A percentile compares a stretch with the other conserved stretches of the same genome.
Evolutionary conservation across 768 basidiomycete species (phyloP).

Genomic region (Fibroporia radiculosa): DNA sequence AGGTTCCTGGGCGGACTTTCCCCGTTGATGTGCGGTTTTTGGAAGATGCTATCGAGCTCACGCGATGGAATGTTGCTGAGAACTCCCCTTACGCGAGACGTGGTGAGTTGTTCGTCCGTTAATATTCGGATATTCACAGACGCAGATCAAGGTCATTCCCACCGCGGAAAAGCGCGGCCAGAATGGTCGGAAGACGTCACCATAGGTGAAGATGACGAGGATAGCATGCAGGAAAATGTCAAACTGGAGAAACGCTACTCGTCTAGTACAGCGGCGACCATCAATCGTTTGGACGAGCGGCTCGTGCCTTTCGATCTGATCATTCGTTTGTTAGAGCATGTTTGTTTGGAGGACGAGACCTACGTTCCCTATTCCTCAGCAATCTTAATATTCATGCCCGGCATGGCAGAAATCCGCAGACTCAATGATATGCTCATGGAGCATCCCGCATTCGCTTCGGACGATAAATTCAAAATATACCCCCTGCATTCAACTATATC

Average conservation of each 20-base stretch:
- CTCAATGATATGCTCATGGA: slow-evolving; percentile 75
- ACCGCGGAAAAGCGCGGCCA: slow-evolving; percentile 47
- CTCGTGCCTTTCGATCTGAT: slow-evolving; percentile 91
- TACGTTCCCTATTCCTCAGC: slow-evolving; percentile 63
- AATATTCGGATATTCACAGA: not conserved
- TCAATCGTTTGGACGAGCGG: slow-evolving; percentile 83
- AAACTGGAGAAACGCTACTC: slow-evolving; percentile 81
- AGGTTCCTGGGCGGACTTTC: slow-evolving; percentile 91
- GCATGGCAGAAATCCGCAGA: slow-evolving; percentile 87
- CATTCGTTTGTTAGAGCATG: slow-evolving; percentile 67
- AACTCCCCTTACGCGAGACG: slow-evolving; percentile 74
- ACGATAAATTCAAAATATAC: slow-evolving; percentile 61
- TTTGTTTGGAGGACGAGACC: slow-evolving; percentile 62
- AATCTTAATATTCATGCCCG: slow-evolving; percentile 89
- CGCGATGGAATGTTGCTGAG: slow-evolving; percentile 72
- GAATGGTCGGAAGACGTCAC: slow-evolving; percentile 79
- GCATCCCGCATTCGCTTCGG: slow-evolving; percentile 63
- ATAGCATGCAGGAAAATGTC: slow-evolving; percentile 32
- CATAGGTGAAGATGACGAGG: slow-evolving; percentile 57
- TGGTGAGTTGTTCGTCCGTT: slow-evolving; percentile 32
- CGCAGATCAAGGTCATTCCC: slow-evolving; percentile 56
- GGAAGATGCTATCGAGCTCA: slow-evolving; percentile 85
- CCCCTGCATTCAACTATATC: slow-evolving; percentile 92
- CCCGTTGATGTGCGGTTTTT: slow-evolving; percentile 82
- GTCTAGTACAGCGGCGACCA: slow-evolving; percentile 58